phyloP scores from a whole-genome alignment of 352 stramenopile species.

The Globisporangium cystogenes region DNA sequence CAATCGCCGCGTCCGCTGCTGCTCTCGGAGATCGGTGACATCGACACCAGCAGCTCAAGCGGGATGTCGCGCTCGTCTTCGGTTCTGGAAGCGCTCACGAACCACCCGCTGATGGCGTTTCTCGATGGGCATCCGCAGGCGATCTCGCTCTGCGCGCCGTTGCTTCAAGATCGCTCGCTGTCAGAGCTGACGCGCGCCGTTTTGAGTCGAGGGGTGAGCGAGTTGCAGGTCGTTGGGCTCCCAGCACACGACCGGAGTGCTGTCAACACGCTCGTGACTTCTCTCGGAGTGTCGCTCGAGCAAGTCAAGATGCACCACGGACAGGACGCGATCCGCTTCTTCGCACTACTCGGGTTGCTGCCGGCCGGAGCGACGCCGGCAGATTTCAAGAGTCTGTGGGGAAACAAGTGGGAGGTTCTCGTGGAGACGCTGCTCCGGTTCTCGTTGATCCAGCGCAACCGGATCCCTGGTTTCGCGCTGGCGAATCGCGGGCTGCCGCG shows the following conservation, averaged over 20 bases:
- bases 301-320: conserved; percentile 67
- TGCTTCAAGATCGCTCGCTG: conserved; percentile 70
- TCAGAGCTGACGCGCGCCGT: conserved; percentile 70
- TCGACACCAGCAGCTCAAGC: conserved; percentile 20
- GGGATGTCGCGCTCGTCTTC: conserved; percentile 24
- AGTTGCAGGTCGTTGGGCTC: conserved; percentile 60
- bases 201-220: conserved; percentile 58
- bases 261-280: conserved; percentile 74
- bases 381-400: conserved; percentile 77
- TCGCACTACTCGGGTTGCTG: conserved; percentile 61
- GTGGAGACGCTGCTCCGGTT: conserved; percentile 69
- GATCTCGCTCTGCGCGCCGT: conserved; percentile 68
- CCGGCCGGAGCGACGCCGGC: conserved; percentile 67
- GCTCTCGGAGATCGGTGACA: conserved; percentile 62
- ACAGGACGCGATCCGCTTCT: conserved; percentile 68
- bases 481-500: conserved; percentile 54
- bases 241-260: conserved; percentile 61
- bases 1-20: conserved; percentile 62
- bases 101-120: conserved; percentile 75
- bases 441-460: conserved; percentile 71
- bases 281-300: conserved; percentile 64
- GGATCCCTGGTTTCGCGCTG: conserved; percentile 57
- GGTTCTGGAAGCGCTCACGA: conserved; percentile 51
- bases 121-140: conserved; percentile 76
- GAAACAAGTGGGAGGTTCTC: conserved; percentile 49